Conservation (phyloP, 768 basidiomycete species). For the Pholiota molesta region DNA sequence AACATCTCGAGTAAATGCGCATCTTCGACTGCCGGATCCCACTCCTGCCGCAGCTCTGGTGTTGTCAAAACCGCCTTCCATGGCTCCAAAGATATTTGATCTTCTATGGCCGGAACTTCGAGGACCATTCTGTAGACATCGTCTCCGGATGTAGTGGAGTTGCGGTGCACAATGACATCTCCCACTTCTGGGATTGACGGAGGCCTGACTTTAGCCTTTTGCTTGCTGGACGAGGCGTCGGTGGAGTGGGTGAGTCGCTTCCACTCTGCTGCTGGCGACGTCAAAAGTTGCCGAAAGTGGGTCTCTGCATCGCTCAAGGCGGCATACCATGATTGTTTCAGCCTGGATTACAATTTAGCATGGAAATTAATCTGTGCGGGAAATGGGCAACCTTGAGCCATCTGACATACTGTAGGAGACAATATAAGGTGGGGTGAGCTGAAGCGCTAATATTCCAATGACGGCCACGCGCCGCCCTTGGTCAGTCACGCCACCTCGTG, state of each 20-base stretch:
- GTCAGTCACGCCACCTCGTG: slow-evolving; percentile 13
- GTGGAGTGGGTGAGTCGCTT: slow-evolving; percentile 65
- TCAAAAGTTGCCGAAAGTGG: slow-evolving; percentile 77
- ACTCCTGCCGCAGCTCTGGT: slow-evolving; percentile 85
- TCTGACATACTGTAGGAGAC: slow-evolving; percentile 29
- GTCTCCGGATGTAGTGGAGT: slow-evolving; percentile 68
- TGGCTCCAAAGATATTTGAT: slow-evolving; percentile 65
- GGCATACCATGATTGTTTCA: slow-evolving; percentile 81
- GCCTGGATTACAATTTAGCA: slow-evolving; percentile 42
- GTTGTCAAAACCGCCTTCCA: slow-evolving; percentile 85
- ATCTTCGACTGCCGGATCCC: slow-evolving; percentile 93
- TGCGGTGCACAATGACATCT: slow-evolving; percentile 81
- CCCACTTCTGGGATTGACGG: slow-evolving; percentile 58
- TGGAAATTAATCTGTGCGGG: background rate
- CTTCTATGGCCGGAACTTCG: slow-evolving; percentile 73
- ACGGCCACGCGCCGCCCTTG: slow-evolving; percentile 9
- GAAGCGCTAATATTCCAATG: slow-evolving; percentile 2
- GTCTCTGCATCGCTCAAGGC: slow-evolving; percentile 76
- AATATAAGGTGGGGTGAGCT: slow-evolving; percentile 10
- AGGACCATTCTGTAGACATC: slow-evolving; percentile 80
- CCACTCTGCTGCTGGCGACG: slow-evolving; percentile 79
- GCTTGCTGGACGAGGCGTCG: slow-evolving; percentile 38
- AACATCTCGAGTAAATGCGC: slow-evolving; percentile 84
- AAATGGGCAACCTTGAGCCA: slow-evolving; percentile 30
- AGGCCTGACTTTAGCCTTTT: slow-evolving; percentile 65